Evolutionary conservation across 1,284 basidiomycete genomes (phyloP).

Genomic region (Trichosporon sp.): DNA sequence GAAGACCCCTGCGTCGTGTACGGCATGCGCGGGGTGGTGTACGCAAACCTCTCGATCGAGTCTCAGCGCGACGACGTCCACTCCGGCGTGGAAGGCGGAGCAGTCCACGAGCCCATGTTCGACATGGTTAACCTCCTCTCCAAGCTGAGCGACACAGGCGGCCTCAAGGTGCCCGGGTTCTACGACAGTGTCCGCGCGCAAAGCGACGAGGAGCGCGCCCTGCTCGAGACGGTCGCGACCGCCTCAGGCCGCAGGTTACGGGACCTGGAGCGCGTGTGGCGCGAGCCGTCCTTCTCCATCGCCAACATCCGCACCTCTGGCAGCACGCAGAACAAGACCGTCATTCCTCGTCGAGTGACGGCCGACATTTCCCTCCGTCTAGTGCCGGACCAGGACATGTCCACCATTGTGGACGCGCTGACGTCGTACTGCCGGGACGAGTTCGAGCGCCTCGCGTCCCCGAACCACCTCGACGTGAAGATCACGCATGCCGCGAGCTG

Average conservation of each 20-base stretch:
- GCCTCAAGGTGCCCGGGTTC: constrained; percentile 77
- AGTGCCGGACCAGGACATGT: constrained; percentile 84
- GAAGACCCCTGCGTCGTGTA: constrained; percentile 94
- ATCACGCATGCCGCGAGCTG: constrained; percentile 88
- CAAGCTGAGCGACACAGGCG: constrained; percentile 66
- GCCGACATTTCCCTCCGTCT: constrained; percentile 84
- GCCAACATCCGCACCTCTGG: constrained; percentile 50
- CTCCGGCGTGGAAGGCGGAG: constrained; percentile 85
- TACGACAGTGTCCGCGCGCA: constrained; percentile 74
- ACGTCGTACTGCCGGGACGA: constrained; percentile 64
- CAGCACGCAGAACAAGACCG: constrained; percentile 61
- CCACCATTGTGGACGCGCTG: constrained; percentile 68
- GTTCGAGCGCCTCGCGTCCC: constrained; percentile 68
- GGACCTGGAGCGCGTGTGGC: constrained; percentile 73
- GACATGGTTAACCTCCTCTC: constrained; percentile 87
- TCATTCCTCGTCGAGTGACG: constrained; percentile 79
- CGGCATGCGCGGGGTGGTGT: constrained; percentile 86
- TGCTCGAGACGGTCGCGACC: constrained; percentile 69
- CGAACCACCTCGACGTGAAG: constrained; percentile 72
- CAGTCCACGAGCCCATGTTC: constrained; percentile 82
- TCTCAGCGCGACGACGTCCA: constrained; percentile 58
- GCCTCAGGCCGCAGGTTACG: constrained; percentile 67
- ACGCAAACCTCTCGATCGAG: constrained; percentile 62
- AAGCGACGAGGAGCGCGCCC: constrained; percentile 67
- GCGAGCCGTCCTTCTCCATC: constrained; percentile 57